Base-by-base conservation (phyloP, 805 yeast genomes). In the Candida orba region DNA sequence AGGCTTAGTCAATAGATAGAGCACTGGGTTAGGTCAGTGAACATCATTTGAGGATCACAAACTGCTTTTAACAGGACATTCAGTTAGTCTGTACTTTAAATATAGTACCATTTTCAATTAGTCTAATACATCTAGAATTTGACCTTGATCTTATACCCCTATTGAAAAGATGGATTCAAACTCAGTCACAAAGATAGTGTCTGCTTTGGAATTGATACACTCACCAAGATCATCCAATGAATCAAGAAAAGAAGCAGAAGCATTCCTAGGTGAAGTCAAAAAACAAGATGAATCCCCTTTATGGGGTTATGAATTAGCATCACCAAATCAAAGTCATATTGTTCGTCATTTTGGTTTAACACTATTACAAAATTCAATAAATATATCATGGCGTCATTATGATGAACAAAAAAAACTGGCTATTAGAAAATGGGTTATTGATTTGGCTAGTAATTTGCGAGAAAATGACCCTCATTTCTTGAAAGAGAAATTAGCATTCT, bases 281-380 rank as follows among this genome's bases (percentile, higher is more conserved):
- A 65, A 71, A 36, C 80, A 83, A 48, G 84, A 81, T 9, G 95
- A 90, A 58, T 81, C 95, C 18, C 97, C 99, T 0, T 77, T 69
- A 48, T 88, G 95, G 90, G 97, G 97, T 3, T 91, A 82, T 63
- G 88, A 84, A 60, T 72, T 93, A 46, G 88, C 95, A 1, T 59
- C 77, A 23, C 79, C 60, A 68, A 76, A 65, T 68, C 79, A 52
- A 68, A 75, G 82, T 58, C 76, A 71, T 51, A 79, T 87, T 24
- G 89, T 90, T 22, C 79, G 96, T 48, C 97, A 95, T 63, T 93
- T 80, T 61, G 99, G 99, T 0, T 68, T 93, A 34, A 80, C 91
- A 15, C 65, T 93, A 48, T 65, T 93, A 27, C 87, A 88, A 51
- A 71, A 79, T 53, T 78, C 96, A 18, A 78, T 91, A 44, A 72